phyloP scores from a whole-genome alignment of 257 asterid species.

The Lantana camara region DNA sequence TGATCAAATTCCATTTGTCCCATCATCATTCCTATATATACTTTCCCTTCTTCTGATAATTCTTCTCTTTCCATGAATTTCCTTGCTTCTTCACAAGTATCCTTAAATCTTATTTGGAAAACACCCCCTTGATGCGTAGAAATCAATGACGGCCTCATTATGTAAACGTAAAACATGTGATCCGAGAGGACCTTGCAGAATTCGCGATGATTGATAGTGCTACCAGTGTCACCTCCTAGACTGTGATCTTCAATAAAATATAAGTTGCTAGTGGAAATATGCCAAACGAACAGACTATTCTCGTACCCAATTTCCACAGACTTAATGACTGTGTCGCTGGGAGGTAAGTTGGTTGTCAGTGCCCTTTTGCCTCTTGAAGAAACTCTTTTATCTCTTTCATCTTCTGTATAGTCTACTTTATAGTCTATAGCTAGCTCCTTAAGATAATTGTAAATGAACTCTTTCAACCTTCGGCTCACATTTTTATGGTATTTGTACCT shows the following conservation, averaged over 20 bases:
- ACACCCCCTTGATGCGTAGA: constrained; percentile 19
- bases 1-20: no score
- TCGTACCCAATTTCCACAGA: constrained; percentile 15
- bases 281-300: constrained; percentile 28
- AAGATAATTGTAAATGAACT: constrained; percentile 11
- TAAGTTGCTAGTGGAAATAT: constrained; percentile 26
- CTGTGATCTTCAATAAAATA: neutral
- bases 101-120: constrained; percentile 23
- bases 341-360: no score
- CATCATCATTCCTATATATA: no score
- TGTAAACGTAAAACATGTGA: constrained; percentile 27
- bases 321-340: no score
- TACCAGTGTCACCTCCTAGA: neutral
- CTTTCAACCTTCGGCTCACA: neutral
- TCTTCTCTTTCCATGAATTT: constrained; percentile 3
- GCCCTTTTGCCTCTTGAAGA: constrained; percentile 25
- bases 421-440: no score
- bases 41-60: no score
- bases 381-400: neutral
- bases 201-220: neutral
- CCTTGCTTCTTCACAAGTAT: constrained; percentile 27
- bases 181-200: constrained; percentile 27
- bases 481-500: no score
- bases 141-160: constrained; percentile 29
- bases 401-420: no score